Conservation (phyloP, 257 asterid genomes). For the Primulina tabacum region DNA sequence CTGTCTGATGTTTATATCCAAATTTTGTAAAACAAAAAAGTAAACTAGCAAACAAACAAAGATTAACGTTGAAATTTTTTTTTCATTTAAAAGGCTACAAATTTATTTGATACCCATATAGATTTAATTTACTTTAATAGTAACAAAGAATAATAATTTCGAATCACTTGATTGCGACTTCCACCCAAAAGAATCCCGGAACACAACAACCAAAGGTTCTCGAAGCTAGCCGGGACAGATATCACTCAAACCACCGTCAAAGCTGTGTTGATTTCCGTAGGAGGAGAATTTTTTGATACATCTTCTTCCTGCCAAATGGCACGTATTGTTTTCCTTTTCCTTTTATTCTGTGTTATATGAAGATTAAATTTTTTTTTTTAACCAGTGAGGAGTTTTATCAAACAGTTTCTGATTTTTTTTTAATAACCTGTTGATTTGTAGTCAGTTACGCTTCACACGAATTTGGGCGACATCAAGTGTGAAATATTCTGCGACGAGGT, state of each 20-base stretch:
- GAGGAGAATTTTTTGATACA: slow-evolving; percentile 7
- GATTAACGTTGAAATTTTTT: no score
- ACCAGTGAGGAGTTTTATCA: slow-evolving; percentile 37
- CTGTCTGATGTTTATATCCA: no score
- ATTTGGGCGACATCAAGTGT: slow-evolving; percentile 95
- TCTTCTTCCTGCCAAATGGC: slow-evolving; percentile 26
- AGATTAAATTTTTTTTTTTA: neutral
- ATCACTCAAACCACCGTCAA: neutral
- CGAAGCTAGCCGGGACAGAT: neutral
- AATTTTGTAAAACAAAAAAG: no score
- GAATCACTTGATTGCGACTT: no score
- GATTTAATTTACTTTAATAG: no score
- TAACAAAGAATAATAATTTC: no score
- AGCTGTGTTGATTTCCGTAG: slow-evolving; percentile 19
- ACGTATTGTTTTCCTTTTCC: neutral
- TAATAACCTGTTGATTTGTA: slow-evolving; percentile 27
- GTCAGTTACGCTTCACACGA: slow-evolving; percentile 96
- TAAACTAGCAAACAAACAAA: no score
- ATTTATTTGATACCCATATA: no score
- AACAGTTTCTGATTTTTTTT: slow-evolving; percentile 24
- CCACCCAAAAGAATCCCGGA: no score
- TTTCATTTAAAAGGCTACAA: no score
- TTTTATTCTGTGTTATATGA: no score
- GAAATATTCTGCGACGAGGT: slow-evolving; percentile 97
- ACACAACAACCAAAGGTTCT: no score